Evolutionary conservation across 2,329 filamentous ascomycete genomes (phyloP).

Genomic region (Alternaria rosae): DNA sequence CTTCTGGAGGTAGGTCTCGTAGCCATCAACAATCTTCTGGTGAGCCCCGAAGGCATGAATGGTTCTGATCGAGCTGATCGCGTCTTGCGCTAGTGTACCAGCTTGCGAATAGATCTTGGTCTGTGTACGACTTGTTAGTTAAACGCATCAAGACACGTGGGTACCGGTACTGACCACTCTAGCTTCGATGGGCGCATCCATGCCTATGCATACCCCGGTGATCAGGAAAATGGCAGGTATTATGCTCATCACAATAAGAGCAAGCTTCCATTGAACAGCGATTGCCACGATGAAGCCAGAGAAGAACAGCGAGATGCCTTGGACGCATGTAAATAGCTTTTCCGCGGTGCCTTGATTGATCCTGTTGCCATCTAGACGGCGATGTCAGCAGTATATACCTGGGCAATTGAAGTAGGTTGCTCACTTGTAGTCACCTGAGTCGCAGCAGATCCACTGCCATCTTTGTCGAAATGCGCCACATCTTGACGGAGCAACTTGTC

Average conservation of each 20-base stretch:
- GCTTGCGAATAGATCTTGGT: slow-evolving; percentile 14
- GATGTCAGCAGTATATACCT: background rate
- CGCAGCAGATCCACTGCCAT: slow-evolving; percentile 23
- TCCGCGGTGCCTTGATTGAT: slow-evolving; percentile 30
- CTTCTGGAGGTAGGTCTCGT: slow-evolving; percentile 58
- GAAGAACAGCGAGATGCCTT: slow-evolving; percentile 61
- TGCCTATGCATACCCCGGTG: slow-evolving; percentile 16
- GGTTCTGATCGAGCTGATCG: slow-evolving; percentile 10
- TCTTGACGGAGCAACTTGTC: slow-evolving; percentile 52
- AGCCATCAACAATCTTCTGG: slow-evolving; percentile 64
- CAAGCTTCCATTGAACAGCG: slow-evolving; percentile 88
- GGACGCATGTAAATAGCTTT: slow-evolving; percentile 52
- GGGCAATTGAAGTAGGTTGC: background rate
- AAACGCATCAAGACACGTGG: background rate
- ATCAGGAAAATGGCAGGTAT: slow-evolving; percentile 49
- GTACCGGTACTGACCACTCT: slow-evolving; percentile 12
- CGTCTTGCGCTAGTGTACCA: background rate
- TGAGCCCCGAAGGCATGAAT: slow-evolving; percentile 69
- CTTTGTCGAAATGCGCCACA: slow-evolving; percentile 34
- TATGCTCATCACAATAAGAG: slow-evolving; percentile 70
- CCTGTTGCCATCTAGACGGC: slow-evolving; percentile 14
- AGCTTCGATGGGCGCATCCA: slow-evolving; percentile 24
- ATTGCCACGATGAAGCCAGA: slow-evolving; percentile 94
- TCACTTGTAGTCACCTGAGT: slow-evolving; percentile 23
- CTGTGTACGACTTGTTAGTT: background rate